phyloP scores from a whole-genome alignment of 352 stramenopile genomes.

The Pythium biforme region DNA sequence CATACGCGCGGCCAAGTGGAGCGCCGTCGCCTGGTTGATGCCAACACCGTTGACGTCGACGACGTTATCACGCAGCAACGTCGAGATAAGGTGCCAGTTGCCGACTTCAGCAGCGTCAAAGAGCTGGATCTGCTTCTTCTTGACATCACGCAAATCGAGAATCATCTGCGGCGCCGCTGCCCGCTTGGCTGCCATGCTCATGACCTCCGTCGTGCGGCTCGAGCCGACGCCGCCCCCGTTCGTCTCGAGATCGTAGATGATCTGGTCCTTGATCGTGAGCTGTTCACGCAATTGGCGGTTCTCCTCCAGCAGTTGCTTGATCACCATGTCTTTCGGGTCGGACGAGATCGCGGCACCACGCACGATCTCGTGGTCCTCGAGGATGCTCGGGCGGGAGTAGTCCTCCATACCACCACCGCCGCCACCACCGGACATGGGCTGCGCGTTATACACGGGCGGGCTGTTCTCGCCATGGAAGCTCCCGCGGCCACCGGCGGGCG shows the following conservation, averaged over 20 bases:
- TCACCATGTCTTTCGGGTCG: slow-evolving; percentile 85
- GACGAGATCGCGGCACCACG: slow-evolving; percentile 70
- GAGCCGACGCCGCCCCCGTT: slow-evolving; percentile 42
- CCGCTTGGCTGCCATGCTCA: slow-evolving; percentile 30
- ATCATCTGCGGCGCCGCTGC: slow-evolving; percentile 76
- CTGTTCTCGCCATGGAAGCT: slow-evolving; percentile 61
- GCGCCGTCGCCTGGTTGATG: slow-evolving; percentile 82
- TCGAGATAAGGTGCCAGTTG: slow-evolving; percentile 82
- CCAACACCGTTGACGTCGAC: slow-evolving; percentile 86
- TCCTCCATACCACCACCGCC: slow-evolving; percentile 41
- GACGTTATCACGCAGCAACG: slow-evolving; percentile 76
- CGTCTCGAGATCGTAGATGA: slow-evolving; percentile 82
- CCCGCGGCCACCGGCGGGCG: slow-evolving; percentile 40
- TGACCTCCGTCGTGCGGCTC: slow-evolving; percentile 20
- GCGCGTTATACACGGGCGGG: slow-evolving; percentile 27
- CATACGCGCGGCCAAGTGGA: slow-evolving; percentile 75
- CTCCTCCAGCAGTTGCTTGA: slow-evolving; percentile 85
- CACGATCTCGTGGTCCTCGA: slow-evolving; percentile 86
- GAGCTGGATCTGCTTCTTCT: slow-evolving; percentile 89
- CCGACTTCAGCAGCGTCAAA: slow-evolving; percentile 84
- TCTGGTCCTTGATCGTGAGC: slow-evolving; percentile 76
- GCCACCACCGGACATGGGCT: slow-evolving; percentile 15
- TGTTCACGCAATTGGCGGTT: slow-evolving; percentile 77
- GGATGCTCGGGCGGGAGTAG: slow-evolving; percentile 79
- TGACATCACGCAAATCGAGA: slow-evolving; percentile 78